Evolutionary conservation across 257 asterid genomes (phyloP).

Genomic region (Verbascum thapsus): DNA sequence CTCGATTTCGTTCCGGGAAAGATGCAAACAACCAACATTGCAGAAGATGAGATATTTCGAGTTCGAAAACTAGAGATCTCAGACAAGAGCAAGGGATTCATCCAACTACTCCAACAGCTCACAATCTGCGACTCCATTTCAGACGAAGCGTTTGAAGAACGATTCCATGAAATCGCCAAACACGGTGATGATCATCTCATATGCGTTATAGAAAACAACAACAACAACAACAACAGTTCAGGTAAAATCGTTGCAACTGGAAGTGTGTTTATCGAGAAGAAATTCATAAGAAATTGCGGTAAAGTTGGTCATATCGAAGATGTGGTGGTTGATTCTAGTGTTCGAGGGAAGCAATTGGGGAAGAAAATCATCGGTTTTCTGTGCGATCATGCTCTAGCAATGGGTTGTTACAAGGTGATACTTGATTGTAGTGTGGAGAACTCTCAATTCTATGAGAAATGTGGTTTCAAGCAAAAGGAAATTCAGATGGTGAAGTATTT

Average conservation of each 20-base stretch:
- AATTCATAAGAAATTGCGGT: slow-evolving; percentile 72
- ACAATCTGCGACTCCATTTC: slow-evolving; percentile 65
- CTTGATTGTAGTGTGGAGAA: slow-evolving; percentile 78
- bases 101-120: slow-evolving; percentile 66
- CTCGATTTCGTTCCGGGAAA: neutral
- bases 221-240: neutral
- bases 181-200: slow-evolving; percentile 67
- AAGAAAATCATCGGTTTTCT: slow-evolving; percentile 66
- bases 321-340: slow-evolving; percentile 78
- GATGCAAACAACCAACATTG: slow-evolving; percentile 37
- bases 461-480: slow-evolving; percentile 79
- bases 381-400: slow-evolving; percentile 59
- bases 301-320: slow-evolving; percentile 93
- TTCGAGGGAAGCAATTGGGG: slow-evolving; percentile 76
- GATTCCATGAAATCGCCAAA: slow-evolving; percentile 53
- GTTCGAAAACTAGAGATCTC: slow-evolving; percentile 66
- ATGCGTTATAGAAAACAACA: slow-evolving; percentile 64
- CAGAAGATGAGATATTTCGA: slow-evolving; percentile 44
- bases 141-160: slow-evolving; percentile 52
- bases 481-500: slow-evolving; percentile 83
- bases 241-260: slow-evolving; percentile 77
- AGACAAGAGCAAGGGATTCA: slow-evolving; percentile 68
- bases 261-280: slow-evolving; percentile 71
- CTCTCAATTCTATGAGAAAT: slow-evolving; percentile 69
- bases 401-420: slow-evolving; percentile 87